Evolutionary conservation across 2,329 filamentous ascomycete species (phyloP).

Genomic region (Emergomyces africanus): DNA sequence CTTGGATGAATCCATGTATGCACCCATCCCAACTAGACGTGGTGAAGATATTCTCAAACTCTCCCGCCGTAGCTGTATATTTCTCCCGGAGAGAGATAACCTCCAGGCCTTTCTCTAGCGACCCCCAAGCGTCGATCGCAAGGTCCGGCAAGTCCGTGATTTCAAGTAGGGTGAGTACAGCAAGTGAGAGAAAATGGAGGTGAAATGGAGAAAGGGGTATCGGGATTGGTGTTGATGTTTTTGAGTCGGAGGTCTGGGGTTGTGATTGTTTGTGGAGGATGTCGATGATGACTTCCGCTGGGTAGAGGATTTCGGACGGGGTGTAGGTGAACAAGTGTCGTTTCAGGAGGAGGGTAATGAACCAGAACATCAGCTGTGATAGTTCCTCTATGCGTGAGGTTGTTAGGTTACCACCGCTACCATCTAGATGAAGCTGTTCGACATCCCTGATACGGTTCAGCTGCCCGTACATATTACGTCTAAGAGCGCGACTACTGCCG

Average conservation of each 20-base stretch:
- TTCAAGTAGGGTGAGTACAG: slow-evolving; percentile 31
- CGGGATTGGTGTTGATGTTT: background rate
- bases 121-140: slow-evolving; percentile 26
- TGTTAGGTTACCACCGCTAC: slow-evolving; percentile 16
- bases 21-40: slow-evolving; percentile 29
- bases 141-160: slow-evolving; percentile 29
- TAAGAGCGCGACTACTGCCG: slow-evolving; percentile 24
- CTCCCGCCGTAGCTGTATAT: slow-evolving; percentile 15
- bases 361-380: slow-evolving; percentile 32
- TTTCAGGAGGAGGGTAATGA: slow-evolving; percentile 28
- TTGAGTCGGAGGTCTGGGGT: slow-evolving; percentile 5
- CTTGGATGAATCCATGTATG: slow-evolving; percentile 28
- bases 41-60: slow-evolving; percentile 28
- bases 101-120: slow-evolving; percentile 39
- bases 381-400: slow-evolving; percentile 24
- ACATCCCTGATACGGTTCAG: slow-evolving; percentile 27
- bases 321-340: slow-evolving; percentile 31
- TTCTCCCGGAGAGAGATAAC: slow-evolving; percentile 35
- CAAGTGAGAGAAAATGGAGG: slow-evolving; percentile 28
- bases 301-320: slow-evolving; percentile 30
- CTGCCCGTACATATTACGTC: slow-evolving; percentile 23
- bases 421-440: slow-evolving; percentile 21
- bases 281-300: slow-evolving; percentile 28
- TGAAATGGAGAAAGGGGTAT: slow-evolving; percentile 28
- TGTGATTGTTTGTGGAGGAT: slow-evolving; percentile 25